Percentiles rank a stretch among this genome's conserved stretches.
phyloP scores from a whole-genome alignment of 2,329 filamentous ascomycete genomes.

The Fusarium denticulatum region DNA sequence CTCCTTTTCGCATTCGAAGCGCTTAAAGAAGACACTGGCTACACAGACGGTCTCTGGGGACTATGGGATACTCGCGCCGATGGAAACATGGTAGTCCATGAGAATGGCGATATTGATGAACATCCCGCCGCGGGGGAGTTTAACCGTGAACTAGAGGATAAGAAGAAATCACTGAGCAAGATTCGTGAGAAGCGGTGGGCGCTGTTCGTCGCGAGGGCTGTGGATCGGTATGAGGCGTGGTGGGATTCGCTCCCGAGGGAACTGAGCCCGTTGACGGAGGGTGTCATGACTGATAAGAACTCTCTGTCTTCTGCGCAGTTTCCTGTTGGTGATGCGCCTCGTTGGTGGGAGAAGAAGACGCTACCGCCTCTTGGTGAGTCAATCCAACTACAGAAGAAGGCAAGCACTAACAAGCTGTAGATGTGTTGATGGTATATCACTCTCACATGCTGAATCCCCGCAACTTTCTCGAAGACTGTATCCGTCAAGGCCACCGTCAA shows the following conservation, averaged over 20 bases:
- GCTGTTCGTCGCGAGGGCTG: slow-evolving; percentile 70
- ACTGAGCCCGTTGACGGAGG: slow-evolving; percentile 13
- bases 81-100: slow-evolving; percentile 4
- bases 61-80: slow-evolving; percentile 58
- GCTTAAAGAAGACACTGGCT: slow-evolving; percentile 68
- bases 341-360: slow-evolving; percentile 27
- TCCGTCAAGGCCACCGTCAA: slow-evolving; percentile 24
- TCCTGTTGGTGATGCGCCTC: background rate
- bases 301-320: slow-evolving; percentile 21
- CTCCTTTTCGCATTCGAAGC: slow-evolving; percentile 71
- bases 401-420: slow-evolving; percentile 45
- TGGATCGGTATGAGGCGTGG: slow-evolving; percentile 71
- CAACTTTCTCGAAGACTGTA: slow-evolving; percentile 50
- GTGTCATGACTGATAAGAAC: background rate
- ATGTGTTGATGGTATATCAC: slow-evolving; percentile 80
- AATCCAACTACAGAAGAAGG: background rate
- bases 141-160: slow-evolving; percentile 37
- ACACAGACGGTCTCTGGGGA: slow-evolving; percentile 68
- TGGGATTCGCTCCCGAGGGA: slow-evolving; percentile 49
- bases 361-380: slow-evolving; percentile 39
- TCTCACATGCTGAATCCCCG: slow-evolving; percentile 75
- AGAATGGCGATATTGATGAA: slow-evolving; percentile 27
- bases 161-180: slow-evolving; percentile 51
- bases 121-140: slow-evolving; percentile 2
- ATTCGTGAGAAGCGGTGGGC: slow-evolving; percentile 75